A percentile compares a stretch with the other conserved stretches of the same genome.
These are phyloP conservation scores for Argentina anserina DNA, from an alignment of 306 rosid genomes.

Conservation along the genomic window DNA sequence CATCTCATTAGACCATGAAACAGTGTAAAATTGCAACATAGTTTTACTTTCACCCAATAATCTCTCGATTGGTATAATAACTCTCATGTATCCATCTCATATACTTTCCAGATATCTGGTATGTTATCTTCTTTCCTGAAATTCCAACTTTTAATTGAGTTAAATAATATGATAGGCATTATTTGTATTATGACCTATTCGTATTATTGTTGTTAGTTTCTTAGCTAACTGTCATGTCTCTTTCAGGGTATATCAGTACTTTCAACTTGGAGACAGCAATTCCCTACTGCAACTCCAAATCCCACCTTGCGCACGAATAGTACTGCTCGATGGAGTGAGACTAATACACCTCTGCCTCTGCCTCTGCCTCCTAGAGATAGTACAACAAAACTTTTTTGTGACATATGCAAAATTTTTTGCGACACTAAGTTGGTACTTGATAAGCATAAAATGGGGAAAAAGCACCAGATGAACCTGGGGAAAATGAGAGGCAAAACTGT, in stretches of 20 bases:
- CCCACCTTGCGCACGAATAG: conserved; percentile 23
- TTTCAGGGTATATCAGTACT: conserved; percentile 17
- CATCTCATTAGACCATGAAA: background rate
- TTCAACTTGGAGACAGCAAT: conserved; percentile 6
- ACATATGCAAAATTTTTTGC: conserved; percentile 48
- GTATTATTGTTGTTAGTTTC: background rate
- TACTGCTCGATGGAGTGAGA: conserved; percentile 21
- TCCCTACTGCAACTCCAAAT: conserved; percentile 12
- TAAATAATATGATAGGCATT: background rate
- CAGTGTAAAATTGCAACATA: background rate
- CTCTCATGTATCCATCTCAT: background rate
- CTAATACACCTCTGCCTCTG: conserved; percentile 19
- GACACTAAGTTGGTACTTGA: conserved; percentile 42
- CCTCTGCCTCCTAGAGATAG: conserved; percentile 29
- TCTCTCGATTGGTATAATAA: background rate
- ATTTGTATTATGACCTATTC: background rate
- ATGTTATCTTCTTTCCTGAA: background rate
- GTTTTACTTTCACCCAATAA: background rate
- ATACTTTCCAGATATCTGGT: background rate
- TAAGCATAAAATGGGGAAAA: conserved; percentile 53
- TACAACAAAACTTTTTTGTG: conserved; percentile 35
- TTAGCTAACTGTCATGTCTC: background rate
- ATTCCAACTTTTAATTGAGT: background rate
- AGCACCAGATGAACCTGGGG: conserved; percentile 46
- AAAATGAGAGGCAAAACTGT: conserved; percentile 31